Base-by-base conservation (phyloP, 2,329 filamentous ascomycete species). In the Sporothrix luriei region DNA sequence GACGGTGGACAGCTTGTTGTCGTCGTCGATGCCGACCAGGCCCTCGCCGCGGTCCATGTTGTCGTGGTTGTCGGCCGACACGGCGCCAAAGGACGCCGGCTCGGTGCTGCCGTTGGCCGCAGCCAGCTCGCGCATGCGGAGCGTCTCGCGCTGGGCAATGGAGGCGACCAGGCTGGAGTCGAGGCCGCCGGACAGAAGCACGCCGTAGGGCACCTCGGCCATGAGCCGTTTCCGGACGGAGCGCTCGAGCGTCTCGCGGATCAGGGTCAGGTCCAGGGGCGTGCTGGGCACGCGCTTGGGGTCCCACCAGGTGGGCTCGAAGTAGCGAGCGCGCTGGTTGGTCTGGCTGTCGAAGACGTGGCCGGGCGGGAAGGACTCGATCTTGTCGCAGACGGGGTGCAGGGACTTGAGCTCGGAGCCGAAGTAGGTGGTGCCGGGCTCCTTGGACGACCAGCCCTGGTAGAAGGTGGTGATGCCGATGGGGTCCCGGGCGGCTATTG, bases 401-500 rank as follows among this genome's bases (percentile, higher is more conserved):
- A 99, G 83, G 77, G 90, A 97, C 84, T 99, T 99, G 76, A 99
- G 83, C 84, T 99, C 95, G 1, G 94, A 98, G 73, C 94, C 95
- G 79, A 99, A 99, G 86, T 94, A 99, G 69, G 94, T 90, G 40
- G 95, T 88, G 68, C 88, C 89, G 52, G 93, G 92, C 75, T 94
- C 91, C 78, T 89, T 83, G 75, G 91, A 96, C 57, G 91, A 91
- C 84, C 92, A 92, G 76, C 95, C 95, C 81, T 97, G 92, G 84
- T 99, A 99, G 80, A 99, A 93, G 73, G 93, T 97, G 74, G 94
- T 98, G 80, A 99, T 90, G 76, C 95, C 95, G 76, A 99, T 97
- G 48, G 95, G 95, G 80, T 99, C 95, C 78, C 95, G 90, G 69
- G 95, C 95, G 70, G 95, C 95, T 77, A 99, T 89, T 73, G 93